phyloP scores from a whole-genome alignment of 805 yeast species.

The Jamesozyma piceae region DNA sequence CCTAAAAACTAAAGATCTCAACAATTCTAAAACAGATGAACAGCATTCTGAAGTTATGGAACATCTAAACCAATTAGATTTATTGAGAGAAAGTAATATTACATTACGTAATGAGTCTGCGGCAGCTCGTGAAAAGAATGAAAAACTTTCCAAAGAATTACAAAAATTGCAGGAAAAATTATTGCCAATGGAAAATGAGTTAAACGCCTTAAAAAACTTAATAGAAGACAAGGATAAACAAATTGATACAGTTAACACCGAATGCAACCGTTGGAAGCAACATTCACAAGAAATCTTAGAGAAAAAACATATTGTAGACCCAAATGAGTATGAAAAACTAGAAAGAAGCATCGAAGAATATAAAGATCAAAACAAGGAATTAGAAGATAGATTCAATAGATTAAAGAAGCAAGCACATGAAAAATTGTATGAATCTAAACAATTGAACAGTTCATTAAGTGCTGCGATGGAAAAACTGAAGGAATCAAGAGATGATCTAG shows the following conservation, averaged over 20 bases:
- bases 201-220: constrained; percentile 33
- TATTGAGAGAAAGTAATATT: constrained; percentile 58
- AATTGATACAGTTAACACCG: constrained; percentile 35
- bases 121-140: constrained; percentile 24
- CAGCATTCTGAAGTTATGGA: constrained; percentile 42
- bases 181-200: constrained; percentile 15
- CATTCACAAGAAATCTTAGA: constrained; percentile 41
- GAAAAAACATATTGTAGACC: constrained; percentile 40
- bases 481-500: constrained; percentile 31
- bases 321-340: constrained; percentile 35
- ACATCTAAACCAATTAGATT: constrained; percentile 45
- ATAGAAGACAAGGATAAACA: constrained; percentile 39
- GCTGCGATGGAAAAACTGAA: constrained; percentile 28
- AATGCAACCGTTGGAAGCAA: constrained; percentile 50
- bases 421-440: constrained; percentile 23
- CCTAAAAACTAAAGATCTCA: constrained; percentile 29
- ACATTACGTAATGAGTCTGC: constrained; percentile 49
- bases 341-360: constrained; percentile 25
- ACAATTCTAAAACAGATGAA: constrained; percentile 16
- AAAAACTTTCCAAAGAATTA: constrained; percentile 35
- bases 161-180: constrained; percentile 15
- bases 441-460: constrained; percentile 34
- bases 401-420: constrained; percentile 31
- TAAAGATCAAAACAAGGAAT: constrained; percentile 25
- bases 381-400: constrained; percentile 27